Base-by-base conservation (phyloP, 176 grass and related monocot genomes). In the Oryza meridionalis region DNA sequence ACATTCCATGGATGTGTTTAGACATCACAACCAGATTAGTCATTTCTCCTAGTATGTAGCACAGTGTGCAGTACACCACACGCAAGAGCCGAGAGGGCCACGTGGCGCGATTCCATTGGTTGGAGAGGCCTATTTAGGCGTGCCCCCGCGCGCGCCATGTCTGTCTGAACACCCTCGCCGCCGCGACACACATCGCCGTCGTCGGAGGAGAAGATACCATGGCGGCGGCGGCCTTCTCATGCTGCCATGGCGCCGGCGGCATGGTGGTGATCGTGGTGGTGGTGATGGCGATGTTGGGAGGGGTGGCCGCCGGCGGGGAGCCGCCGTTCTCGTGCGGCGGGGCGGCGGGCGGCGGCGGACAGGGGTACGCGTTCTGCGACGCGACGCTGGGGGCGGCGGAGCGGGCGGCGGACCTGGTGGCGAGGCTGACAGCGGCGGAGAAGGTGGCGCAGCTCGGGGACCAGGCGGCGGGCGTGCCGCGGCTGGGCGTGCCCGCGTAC, bases 381-480 rank as follows among this genome's bases (percentile, higher is more conserved):
- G n/a, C 32, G 22, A 19, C 72, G 32, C 65, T 77, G 1, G 27
- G 27, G 27, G 38, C 86, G 7, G 81, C 31, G 6, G 74, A 26
- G 3, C 78, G 94, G 7, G 94, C 74, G 22, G 84, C 73, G n/a
- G 90, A 97, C 81, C 86, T 97, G 24, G 84, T 97, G 37, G 50
- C 79, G 1, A 88, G 79, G 43, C 16, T 94, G 59, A 94, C 90
- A 16, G 0, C 76, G 2, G 72, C 85, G 11, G 92, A 97, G 88
- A 94, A 94, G 69, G 71, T 87, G 2, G 58, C 88, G 12, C 86
- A 87, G 79, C 80, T 97, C 7, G 94, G 92, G 0, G 90, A 97
- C 59, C 22, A 73, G 10, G 73, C 92, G 1, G 3, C 74, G 0
- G 86, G 77, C 0, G 68, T 97, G 11, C 65, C 81, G 3, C 81